These are phyloP conservation scores for Malania oleifera DNA, from an alignment of 164 flowering plant species.

Conservation along the genomic window DNA sequence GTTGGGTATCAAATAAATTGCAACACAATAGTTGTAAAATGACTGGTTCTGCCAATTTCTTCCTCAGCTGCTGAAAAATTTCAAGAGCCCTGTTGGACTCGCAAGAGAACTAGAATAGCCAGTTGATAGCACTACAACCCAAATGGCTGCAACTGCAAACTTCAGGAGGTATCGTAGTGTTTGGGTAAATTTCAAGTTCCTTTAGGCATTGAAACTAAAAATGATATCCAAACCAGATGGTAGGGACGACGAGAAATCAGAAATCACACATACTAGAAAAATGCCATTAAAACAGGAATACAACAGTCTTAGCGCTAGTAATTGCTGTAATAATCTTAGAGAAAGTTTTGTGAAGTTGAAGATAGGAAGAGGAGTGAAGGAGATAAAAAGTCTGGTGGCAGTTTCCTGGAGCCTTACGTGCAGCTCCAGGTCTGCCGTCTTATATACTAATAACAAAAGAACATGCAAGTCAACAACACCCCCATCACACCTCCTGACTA, in stretches of 20 bases:
- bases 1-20: slow-evolving; percentile 76
- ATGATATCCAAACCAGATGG: slow-evolving; percentile 52
- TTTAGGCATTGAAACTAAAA: slow-evolving; percentile 85
- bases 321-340: slow-evolving; percentile 5
- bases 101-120: slow-evolving; percentile 63
- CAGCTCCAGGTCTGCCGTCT: no score
- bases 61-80: slow-evolving; percentile 62
- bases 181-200: slow-evolving; percentile 69
- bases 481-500: no score
- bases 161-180: slow-evolving; percentile 78
- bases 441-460: no score
- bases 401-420: no score
- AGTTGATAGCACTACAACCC: slow-evolving; percentile 84
- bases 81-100: slow-evolving; percentile 77
- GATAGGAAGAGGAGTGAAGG: no score
- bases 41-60: slow-evolving; percentile 59
- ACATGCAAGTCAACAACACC: no score
- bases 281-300: neutral
- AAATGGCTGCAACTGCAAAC: slow-evolving; percentile 70
- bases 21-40: slow-evolving; percentile 62
- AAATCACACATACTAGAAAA: neutral
- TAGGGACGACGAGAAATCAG: slow-evolving; percentile 9
- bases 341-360: no score
- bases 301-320: neutral
- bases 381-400: no score